Base-by-base conservation (phyloP, 352 stramenopile species). In the Peronospora farinosa region DNA sequence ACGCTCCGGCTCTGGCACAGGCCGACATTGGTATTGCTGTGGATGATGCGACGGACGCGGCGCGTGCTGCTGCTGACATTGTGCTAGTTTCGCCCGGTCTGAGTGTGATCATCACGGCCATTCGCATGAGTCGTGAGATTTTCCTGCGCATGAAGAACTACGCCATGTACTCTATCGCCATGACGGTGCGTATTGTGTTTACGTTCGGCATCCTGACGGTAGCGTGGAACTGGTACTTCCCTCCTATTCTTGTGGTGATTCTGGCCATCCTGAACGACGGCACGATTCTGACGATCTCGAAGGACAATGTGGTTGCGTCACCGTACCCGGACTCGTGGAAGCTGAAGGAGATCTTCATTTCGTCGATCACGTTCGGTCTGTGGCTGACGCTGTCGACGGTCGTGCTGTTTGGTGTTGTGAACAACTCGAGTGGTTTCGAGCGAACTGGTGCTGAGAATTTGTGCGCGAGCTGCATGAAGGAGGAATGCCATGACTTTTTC, bases 81-180 rank as follows among this genome's bases (percentile, higher is more conserved):
- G 91, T 96, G 57, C 64, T 96, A 13, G 92, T 92, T 21, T 84
- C 86, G 19, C 80, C 82, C 32, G 88, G 86, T 74, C 57, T 96
- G 31, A 78, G 58, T 57, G 77, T 86, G 21, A 96, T 96, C 43
- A 95, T 95, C 64, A 89, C 78, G 11, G 88, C 88, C 17, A 90
- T 96, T 32, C 68, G 88, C 45, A 87, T 92, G 69, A 84, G 63
- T 32, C 74, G 86, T 49, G 71, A 92, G 49, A 96, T 96, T 42
- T 96, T 96, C 72, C 60, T 86, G 46, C 75, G 86, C 40, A 93
- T 96, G 72, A 96, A 96, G 69, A 85, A 82, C 52, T 96, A 96
- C 67, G 86, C 90, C 28, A 83, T 96, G 63, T 96, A 96, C 72
- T 80, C 84, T 38, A 89, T 96, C 17, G 88, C 84, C 33, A 91